A percentile compares a stretch with the other conserved stretches of the same genome.
Conservation (phyloP, 371 early-diverging fungal genomes). For the Mortierella sp. region DNA sequence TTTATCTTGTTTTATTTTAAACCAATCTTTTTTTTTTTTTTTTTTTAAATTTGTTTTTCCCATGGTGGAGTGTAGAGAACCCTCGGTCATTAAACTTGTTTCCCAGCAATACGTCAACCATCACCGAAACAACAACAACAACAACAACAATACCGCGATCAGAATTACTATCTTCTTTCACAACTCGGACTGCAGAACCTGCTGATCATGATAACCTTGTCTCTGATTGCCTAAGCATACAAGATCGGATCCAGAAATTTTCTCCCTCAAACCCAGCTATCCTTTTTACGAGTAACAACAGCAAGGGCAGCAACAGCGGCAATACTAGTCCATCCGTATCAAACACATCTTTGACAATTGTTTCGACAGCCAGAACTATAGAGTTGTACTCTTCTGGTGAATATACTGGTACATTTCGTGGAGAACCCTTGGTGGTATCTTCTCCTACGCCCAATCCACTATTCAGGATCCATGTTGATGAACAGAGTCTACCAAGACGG, state of each 20-base stretch:
- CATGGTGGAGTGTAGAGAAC: not conserved
- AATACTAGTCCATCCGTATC: not conserved
- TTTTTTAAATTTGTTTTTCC: too few relatives aligned
- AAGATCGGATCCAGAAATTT: not conserved
- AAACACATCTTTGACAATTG: constrained; percentile 15
- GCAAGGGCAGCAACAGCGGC: too few relatives aligned
- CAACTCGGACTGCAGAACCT: not conserved
- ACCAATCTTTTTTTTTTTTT: too few relatives aligned
- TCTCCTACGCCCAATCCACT: constrained; percentile 7
- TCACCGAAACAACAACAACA: constrained; percentile 8
- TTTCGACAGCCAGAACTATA: constrained; percentile 41
- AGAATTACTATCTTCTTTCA: constrained; percentile 9
- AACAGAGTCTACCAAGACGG: constrained; percentile 13
- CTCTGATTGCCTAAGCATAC: not conserved
- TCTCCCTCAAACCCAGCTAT: constrained; percentile 31
- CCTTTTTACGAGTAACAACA: constrained; percentile 11
- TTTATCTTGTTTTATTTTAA: too few relatives aligned
- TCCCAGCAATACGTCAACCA: not conserved
- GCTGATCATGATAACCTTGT: not conserved
- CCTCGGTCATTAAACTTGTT: not conserved
- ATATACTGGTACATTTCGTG: constrained; percentile 46
- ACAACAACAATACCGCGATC: constrained; percentile 13
- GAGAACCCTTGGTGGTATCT: constrained; percentile 4
- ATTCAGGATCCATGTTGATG: constrained; percentile 26
- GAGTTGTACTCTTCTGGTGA: constrained; percentile 36